Percentiles rank a stretch among this genome's conserved stretches.
These are phyloP conservation scores for Rhynchospora breviuscula DNA, from an alignment of 176 grass and related monocot genomes.

Conservation along the genomic window DNA sequence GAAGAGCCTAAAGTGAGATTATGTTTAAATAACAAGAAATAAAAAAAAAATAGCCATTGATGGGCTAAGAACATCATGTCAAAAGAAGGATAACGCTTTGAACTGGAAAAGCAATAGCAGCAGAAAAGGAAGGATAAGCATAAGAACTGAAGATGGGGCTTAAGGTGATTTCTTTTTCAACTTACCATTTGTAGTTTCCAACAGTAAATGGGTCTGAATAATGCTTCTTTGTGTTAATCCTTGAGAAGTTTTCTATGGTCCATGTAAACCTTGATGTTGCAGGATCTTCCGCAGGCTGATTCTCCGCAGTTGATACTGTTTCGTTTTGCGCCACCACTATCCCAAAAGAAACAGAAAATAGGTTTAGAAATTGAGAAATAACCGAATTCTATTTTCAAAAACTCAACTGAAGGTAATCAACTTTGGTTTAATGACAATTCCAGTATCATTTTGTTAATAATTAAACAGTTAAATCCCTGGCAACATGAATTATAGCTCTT, in stretches of 20 bases:
- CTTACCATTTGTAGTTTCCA: constrained; percentile 78
- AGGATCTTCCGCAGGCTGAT: constrained; percentile 67
- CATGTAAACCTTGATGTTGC: constrained; percentile 65
- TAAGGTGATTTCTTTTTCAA: constrained; percentile 8
- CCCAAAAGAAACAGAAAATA: constrained; percentile 13
- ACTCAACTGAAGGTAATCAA: not conserved
- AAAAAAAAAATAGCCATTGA: not conserved
- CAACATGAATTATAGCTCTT: not conserved
- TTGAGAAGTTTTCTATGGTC: constrained; percentile 72
- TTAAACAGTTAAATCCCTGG: not conserved
- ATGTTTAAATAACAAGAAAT: not conserved
- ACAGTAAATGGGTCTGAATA: constrained; percentile 69
- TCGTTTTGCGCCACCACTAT: constrained; percentile 59
- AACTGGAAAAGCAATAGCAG: not conserved
- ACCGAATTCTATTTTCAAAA: not conserved
- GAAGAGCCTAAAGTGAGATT: not conserved
- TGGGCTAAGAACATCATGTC: not conserved
- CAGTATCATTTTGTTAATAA: not conserved
- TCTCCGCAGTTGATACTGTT: constrained; percentile 55
- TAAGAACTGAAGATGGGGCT: not conserved
- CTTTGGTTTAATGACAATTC: not conserved
- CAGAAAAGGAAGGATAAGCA: not conserved
- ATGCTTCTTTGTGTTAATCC: constrained; percentile 67
- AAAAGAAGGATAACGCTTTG: not conserved
- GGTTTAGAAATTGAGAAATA: not conserved